A percentile compares a stretch with the other conserved stretches of the same genome.
Evolutionary conservation across 176 grass and related monocot species (phyloP).

Genomic region (Musa troglodytarum): DNA sequence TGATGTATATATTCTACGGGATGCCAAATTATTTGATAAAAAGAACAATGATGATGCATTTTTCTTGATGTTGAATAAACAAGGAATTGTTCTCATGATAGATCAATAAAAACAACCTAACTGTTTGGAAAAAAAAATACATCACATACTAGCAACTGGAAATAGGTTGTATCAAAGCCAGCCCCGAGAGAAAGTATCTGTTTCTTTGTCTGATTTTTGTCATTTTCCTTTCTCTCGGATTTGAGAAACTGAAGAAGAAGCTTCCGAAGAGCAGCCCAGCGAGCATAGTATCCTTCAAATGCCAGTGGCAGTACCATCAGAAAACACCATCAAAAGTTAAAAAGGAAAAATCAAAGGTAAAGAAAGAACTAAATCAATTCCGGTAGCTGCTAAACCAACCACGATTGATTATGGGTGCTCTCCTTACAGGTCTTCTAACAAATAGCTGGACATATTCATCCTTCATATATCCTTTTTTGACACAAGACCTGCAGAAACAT

Average conservation of each 20-base stretch:
- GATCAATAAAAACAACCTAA: background rate
- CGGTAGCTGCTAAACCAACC: conserved; percentile 14
- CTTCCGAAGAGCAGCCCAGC: conserved; percentile 79
- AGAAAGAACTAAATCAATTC: background rate
- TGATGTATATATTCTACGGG: background rate
- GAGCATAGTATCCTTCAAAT: conserved; percentile 71
- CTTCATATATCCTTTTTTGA: conserved; percentile 97
- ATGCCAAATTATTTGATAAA: background rate
- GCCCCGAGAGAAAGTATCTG: conserved; percentile 92
- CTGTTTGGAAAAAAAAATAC: background rate
- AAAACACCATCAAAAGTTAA: background rate
- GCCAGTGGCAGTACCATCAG: background rate
- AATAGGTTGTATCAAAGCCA: conserved; percentile 93
- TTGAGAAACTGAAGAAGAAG: conserved; percentile 67
- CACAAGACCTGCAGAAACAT: conserved; percentile 59
- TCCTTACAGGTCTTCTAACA: conserved; percentile 57
- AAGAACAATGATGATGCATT: background rate
- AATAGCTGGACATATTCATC: conserved; percentile 90
- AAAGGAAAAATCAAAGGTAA: background rate
- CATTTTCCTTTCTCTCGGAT: conserved; percentile 23
- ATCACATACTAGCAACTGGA: conserved; percentile 59
- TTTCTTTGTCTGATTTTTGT: conserved; percentile 30
- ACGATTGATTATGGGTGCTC: conserved; percentile 91
- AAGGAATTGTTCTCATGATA: background rate
- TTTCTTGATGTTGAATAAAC: background rate